Evolutionary conservation across 164 flowering plant species (phyloP).

Genomic region (Aristolochia californica): DNA sequence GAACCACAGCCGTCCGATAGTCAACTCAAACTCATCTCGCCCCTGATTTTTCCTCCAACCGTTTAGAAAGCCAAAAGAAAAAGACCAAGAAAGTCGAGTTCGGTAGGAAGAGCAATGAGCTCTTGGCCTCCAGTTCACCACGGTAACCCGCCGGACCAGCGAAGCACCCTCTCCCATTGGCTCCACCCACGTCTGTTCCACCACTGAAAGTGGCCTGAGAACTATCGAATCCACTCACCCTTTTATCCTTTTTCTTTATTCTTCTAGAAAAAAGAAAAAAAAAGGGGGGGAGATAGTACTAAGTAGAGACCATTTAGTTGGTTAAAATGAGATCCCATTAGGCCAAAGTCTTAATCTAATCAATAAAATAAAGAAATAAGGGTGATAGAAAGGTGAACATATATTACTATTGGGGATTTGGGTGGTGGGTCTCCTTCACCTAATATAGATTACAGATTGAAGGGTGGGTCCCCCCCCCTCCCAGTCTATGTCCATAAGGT

Average conservation of each 20-base stretch:
- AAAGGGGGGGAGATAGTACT: too few relatives aligned
- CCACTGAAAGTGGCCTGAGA: not conserved
- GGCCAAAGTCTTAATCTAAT: slow-evolving; percentile 4
- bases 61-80: slow-evolving; percentile 1
- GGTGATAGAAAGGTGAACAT: slow-evolving; percentile 2
- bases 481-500: not conserved
- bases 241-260: not conserved
- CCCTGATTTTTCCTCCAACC: slow-evolving; percentile 3
- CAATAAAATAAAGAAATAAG: not conserved
- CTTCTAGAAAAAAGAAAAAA: not conserved
- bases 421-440: slow-evolving; percentile 6
- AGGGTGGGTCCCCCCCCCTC: too few relatives aligned
- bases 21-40: slow-evolving; percentile 1
- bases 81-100: not conserved
- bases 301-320: slow-evolving; percentile 4
- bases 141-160: too few relatives aligned
- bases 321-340: not conserved
- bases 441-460: not conserved
- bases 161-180: too few relatives aligned
- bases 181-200: too few relatives aligned
- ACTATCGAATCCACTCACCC: not conserved
- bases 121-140: too few relatives aligned
- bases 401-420: slow-evolving; percentile 7
- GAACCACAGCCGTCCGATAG: slow-evolving; percentile 8
- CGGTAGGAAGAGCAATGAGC: slow-evolving; percentile 4